phyloP scores from a whole-genome alignment of 2,329 filamentous ascomycete species.

The Fusarium pseudoanthophilum region DNA sequence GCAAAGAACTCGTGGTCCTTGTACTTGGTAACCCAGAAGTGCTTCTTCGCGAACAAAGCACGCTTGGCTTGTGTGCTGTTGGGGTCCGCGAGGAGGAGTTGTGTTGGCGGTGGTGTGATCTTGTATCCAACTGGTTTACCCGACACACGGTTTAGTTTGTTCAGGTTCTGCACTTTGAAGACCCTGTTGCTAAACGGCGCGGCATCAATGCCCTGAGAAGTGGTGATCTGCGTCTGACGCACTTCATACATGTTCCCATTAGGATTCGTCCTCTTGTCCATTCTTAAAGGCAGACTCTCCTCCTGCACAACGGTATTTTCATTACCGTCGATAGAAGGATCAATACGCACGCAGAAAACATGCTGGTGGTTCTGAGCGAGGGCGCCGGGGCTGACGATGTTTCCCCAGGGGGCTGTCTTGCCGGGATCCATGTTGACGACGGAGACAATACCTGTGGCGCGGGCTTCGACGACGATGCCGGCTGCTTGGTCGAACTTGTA shows the following conservation, averaged over 20 bases:
- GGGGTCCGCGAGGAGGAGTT: conserved; percentile 55
- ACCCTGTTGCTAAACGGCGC: conserved; percentile 60
- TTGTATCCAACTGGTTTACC: conserved; percentile 61
- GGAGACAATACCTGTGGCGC: conserved; percentile 73
- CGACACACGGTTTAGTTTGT: conserved; percentile 55
- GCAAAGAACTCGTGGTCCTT: conserved; percentile 58
- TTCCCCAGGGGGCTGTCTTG: conserved; percentile 64
- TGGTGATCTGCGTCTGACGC: conserved; percentile 58
- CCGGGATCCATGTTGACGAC: conserved; percentile 69
- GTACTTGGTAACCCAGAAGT: conserved; percentile 60
- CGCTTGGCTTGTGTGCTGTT: conserved; percentile 54
- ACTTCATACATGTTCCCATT: conserved; percentile 59
- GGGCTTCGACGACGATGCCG: conserved; percentile 68
- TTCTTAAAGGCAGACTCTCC: conserved; percentile 57
- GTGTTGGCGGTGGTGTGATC: conserved; percentile 53
- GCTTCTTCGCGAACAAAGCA: conserved; percentile 56
- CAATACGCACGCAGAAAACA: conserved; percentile 72
- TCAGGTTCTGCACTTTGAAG: conserved; percentile 62
- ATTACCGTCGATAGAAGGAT: conserved; percentile 71
- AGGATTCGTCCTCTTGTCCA: conserved; percentile 56
- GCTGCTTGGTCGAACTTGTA: conserved; percentile 70
- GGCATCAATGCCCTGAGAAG: conserved; percentile 58
- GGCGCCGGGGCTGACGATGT: conserved; percentile 71
- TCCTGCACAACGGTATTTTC: conserved; percentile 63
- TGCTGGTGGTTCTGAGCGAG: conserved; percentile 78